Conservation (phyloP, 2,329 filamentous ascomycete genomes). For the Ophiostoma quercus region DNA sequence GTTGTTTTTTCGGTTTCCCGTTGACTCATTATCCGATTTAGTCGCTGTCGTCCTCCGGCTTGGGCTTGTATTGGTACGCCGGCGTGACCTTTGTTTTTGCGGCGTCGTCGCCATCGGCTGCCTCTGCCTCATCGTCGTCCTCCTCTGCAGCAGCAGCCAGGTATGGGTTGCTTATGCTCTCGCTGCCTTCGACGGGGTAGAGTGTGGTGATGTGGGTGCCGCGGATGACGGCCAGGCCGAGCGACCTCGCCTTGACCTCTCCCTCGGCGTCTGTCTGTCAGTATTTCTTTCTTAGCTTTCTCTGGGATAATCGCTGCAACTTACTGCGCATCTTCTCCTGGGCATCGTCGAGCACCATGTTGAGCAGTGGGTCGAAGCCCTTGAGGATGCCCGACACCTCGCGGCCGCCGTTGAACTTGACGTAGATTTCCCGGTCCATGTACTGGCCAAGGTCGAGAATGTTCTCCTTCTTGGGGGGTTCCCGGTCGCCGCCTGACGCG, state of each 20-base stretch:
- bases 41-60: conserved; percentile 24
- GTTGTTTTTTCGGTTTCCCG: no score
- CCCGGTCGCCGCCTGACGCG: conserved; percentile 41
- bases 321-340: conserved; percentile 82
- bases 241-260: conserved; percentile 72
- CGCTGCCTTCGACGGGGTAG: conserved; percentile 87
- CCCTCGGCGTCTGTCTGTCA: conserved; percentile 73
- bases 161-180: conserved; percentile 94
- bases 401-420: conserved; percentile 93
- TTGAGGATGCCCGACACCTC: conserved; percentile 88
- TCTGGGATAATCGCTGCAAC: conserved; percentile 27
- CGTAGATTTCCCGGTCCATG: conserved; percentile 90
- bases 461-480: conserved; percentile 95
- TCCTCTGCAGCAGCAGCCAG: conserved; percentile 57
- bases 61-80: conserved; percentile 27
- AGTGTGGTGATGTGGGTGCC: conserved; percentile 91
- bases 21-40: neutral
- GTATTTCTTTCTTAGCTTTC: neutral
- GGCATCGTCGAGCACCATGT: conserved; percentile 90
- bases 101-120: conserved; percentile 2
- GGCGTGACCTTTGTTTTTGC: conserved; percentile 22
- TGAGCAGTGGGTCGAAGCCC: conserved; percentile 97
- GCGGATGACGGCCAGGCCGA: conserved; percentile 83
- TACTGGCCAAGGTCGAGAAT: conserved; percentile 94
- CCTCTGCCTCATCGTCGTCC: conserved; percentile 15